Evolutionary conservation across 208 protist genomes (phyloP).

Genomic region (Acanthamoeba lenticulata): DNA sequence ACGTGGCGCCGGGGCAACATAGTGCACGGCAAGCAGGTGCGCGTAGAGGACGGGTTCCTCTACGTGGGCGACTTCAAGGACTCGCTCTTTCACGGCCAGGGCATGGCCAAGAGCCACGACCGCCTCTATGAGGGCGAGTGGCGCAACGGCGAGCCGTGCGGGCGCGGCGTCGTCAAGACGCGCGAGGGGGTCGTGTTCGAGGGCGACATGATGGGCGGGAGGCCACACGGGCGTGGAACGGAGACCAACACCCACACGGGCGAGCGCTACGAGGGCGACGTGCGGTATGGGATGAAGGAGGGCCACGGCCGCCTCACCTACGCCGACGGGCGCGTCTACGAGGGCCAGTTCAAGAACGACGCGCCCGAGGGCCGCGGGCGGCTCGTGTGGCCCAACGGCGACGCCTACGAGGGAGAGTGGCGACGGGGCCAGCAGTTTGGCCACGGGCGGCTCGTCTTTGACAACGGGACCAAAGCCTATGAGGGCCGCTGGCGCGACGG

Average conservation of each 20-base stretch:
- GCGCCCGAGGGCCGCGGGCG: constrained; percentile 38
- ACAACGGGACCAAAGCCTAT: background rate
- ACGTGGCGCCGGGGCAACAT: constrained; percentile 59
- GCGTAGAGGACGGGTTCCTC: constrained; percentile 48
- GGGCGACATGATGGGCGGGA: constrained; percentile 54
- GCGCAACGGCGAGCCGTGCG: constrained; percentile 41
- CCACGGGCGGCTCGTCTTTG: constrained; percentile 19
- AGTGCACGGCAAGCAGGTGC: constrained; percentile 53
- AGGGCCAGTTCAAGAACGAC: constrained; percentile 62
- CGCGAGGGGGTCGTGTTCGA: constrained; percentile 2
- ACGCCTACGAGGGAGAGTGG: constrained; percentile 61
- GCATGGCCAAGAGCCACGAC: constrained; percentile 39
- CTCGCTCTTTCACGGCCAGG: constrained; percentile 27
- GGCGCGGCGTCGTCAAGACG: background rate
- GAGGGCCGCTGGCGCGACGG: constrained; percentile 42
- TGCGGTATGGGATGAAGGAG: constrained; percentile 62
- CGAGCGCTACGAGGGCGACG: constrained; percentile 45
- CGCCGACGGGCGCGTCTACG: constrained; percentile 49
- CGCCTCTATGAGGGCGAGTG: constrained; percentile 28
- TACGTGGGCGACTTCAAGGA: constrained; percentile 51
- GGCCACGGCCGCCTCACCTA: constrained; percentile 4
- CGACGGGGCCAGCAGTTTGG: constrained; percentile 39
- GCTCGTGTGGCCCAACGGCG: constrained; percentile 36
- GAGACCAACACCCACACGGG: constrained; percentile 16
- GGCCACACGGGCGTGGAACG: constrained; percentile 25